Percentiles rank a stretch among this genome's conserved stretches.
phyloP scores from a whole-genome alignment of 2,329 filamentous ascomycete genomes.

The Cladorrhinum sp. region DNA sequence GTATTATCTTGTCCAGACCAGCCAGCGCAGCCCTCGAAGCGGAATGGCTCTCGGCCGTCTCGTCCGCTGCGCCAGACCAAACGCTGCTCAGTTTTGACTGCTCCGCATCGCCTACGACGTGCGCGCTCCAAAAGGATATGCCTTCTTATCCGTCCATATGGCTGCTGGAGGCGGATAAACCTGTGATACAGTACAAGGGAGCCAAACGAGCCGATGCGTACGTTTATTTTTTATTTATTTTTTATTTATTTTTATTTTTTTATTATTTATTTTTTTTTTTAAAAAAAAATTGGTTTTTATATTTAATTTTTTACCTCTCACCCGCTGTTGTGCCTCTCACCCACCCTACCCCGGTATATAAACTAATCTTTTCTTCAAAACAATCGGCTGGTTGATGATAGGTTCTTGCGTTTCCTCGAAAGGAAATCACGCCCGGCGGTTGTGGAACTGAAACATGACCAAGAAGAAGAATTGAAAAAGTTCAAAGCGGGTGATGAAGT shows the following conservation, averaged over 20 bases:
- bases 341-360: background rate
- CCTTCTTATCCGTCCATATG: conserved; percentile 22
- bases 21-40: conserved; percentile 23
- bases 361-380: no score
- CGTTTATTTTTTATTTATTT: conserved; percentile 1
- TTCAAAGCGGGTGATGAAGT: conserved; percentile 34
- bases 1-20: background rate
- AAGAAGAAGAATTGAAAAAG: conserved; percentile 21
- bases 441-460: conserved; percentile 21
- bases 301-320: no score
- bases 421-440: conserved; percentile 30
- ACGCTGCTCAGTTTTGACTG: conserved; percentile 29
- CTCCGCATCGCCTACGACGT: conserved; percentile 7
- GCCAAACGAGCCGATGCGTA: conserved; percentile 23
- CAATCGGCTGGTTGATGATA: no score
- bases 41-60: conserved; percentile 23
- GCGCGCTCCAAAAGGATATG: conserved; percentile 15
- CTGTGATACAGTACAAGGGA: conserved; percentile 23
- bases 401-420: conserved; percentile 27
- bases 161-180: conserved; percentile 21
- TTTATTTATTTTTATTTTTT: background rate
- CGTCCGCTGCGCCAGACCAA: background rate
- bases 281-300: no score
- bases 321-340: no score
- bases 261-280: background rate